Evolutionary conservation across 2,329 filamentous ascomycete species (phyloP).

Genomic region (Aspergillus clavatus): DNA sequence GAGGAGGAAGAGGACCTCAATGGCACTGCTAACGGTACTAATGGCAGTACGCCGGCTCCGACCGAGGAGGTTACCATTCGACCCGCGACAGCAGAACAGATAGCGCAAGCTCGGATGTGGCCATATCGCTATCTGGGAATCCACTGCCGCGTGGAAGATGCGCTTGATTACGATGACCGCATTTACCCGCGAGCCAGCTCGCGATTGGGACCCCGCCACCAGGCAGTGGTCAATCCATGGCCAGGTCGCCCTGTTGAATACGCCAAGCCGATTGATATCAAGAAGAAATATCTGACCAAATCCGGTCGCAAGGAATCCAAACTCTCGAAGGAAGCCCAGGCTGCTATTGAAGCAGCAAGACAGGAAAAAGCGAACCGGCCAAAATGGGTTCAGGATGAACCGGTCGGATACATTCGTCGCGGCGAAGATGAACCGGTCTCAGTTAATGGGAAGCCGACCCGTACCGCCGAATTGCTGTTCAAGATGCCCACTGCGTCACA

Average conservation of each 20-base stretch:
- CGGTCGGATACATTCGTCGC: conserved; percentile 74
- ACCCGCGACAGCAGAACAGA: conserved; percentile 73
- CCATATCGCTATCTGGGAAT: conserved; percentile 93
- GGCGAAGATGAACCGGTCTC: conserved; percentile 68
- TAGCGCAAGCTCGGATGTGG: conserved; percentile 91
- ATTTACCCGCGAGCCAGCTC: conserved; percentile 96
- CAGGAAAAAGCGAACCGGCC: conserved; percentile 73
- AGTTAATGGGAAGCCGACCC: conserved; percentile 63
- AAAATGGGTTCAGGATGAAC: conserved; percentile 91
- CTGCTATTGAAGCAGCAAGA: conserved; percentile 77
- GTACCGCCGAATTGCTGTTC: conserved; percentile 73
- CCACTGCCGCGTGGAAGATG: conserved; percentile 92
- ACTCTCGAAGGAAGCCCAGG: conserved; percentile 71
- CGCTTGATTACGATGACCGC: conserved; percentile 91
- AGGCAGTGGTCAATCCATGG: conserved; percentile 82
- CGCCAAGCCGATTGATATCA: conserved; percentile 80
- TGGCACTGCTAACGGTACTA: conserved; percentile 51
- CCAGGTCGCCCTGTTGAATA: conserved; percentile 82
- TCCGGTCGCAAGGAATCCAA: conserved; percentile 70
- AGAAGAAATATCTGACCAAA: conserved; percentile 65
- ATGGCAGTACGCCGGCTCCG: conserved; percentile 59
- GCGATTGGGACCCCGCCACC: conserved; percentile 82
- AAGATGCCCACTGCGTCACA: conserved; percentile 60
- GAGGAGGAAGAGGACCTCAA: conserved; percentile 68
- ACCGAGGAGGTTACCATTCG: conserved; percentile 52